Evolutionary conservation across 805 yeast species (phyloP).

Genomic region (Kurtzmaniella fragi): DNA sequence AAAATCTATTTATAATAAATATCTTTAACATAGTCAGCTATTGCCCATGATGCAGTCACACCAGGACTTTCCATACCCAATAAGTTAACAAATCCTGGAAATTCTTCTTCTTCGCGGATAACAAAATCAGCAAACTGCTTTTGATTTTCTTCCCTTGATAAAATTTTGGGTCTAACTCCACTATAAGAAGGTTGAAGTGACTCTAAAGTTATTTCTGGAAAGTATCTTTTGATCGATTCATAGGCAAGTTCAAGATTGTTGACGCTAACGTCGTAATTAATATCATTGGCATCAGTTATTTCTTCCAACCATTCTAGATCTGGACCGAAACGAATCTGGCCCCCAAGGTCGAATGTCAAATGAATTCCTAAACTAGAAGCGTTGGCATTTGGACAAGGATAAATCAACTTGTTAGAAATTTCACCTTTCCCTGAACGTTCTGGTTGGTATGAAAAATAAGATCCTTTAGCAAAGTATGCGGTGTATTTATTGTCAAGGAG

Average conservation of each 20-base stretch:
- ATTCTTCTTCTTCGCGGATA: constrained; percentile 64
- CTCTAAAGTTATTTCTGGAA: constrained; percentile 50
- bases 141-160: constrained; percentile 35
- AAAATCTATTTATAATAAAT: constrained; percentile 15
- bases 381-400: constrained; percentile 70
- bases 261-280: constrained; percentile 45
- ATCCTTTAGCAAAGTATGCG: constrained; percentile 78
- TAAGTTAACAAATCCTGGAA: constrained; percentile 73
- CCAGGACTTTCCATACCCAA: constrained; percentile 92
- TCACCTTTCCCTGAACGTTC: constrained; percentile 21
- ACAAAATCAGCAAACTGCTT: constrained; percentile 63
- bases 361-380: constrained; percentile 84
- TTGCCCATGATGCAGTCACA: constrained; percentile 75
- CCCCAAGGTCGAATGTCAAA: constrained; percentile 76
- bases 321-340: constrained; percentile 80
- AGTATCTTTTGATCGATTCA: constrained; percentile 54
- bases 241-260: constrained; percentile 50
- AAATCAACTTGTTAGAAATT: constrained; percentile 39
- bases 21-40: constrained; percentile 62
- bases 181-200: constrained; percentile 64
- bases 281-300: constrained; percentile 20
- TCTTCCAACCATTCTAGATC: constrained; percentile 74
- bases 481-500: constrained; percentile 54
- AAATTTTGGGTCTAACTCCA: constrained; percentile 81
- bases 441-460: constrained; percentile 58